Evolutionary conservation across 768 basidiomycete genomes (phyloP).

Genomic region (Boletus subcaerulescens): DNA sequence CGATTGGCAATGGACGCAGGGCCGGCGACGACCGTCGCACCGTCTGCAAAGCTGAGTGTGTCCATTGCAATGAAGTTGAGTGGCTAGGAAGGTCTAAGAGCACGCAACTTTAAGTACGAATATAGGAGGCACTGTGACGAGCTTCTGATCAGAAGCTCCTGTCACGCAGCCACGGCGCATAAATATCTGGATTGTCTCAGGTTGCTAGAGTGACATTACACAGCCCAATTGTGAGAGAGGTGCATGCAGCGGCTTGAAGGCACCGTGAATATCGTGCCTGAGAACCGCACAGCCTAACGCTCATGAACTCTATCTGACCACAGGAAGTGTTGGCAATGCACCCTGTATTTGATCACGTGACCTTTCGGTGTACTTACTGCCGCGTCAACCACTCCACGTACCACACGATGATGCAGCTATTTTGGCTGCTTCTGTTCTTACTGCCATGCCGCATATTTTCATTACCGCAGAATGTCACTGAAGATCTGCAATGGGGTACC

Average conservation of each 20-base stretch:
- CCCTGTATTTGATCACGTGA: not conserved
- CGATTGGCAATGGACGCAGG: conserved; percentile 23
- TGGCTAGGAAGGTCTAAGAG: not conserved
- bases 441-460: conserved; percentile 18
- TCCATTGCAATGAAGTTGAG: conserved; percentile 17
- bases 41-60: conserved; percentile 40
- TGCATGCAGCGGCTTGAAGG: too few relatives aligned
- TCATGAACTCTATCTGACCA: too few relatives aligned
- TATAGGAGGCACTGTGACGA: not conserved
- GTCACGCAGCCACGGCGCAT: not conserved
- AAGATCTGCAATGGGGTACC: conserved; percentile 62
- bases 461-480: conserved; percentile 32
- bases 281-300: too few relatives aligned
- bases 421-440: conserved; percentile 28
- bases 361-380: not conserved
- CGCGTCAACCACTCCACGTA: not conserved
- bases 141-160: not conserved
- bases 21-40: conserved; percentile 46
- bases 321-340: too few relatives aligned
- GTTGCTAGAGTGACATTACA: too few relatives aligned
- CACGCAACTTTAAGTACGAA: too few relatives aligned
- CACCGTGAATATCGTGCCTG: too few relatives aligned
- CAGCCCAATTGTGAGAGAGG: too few relatives aligned
- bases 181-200: too few relatives aligned
- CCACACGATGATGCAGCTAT: conserved; percentile 16